phyloP scores from a whole-genome alignment of 2,329 filamentous ascomycete genomes.

The Chaetothyriales sp. region DNA sequence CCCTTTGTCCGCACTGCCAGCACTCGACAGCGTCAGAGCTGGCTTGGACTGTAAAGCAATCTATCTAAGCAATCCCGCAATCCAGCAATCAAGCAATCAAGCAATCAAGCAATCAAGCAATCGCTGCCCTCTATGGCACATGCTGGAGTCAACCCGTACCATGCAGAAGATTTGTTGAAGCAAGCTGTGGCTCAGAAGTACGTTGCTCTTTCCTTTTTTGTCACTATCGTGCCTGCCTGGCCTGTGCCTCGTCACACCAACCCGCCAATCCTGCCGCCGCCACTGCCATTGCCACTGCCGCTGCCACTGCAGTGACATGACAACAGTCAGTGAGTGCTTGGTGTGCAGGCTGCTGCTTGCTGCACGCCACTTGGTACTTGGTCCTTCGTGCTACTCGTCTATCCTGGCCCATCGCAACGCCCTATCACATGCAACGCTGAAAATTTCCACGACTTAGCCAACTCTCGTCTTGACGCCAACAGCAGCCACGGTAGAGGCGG shows the following conservation, averaged over 20 bases:
- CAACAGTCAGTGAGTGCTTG: too few species aligned
- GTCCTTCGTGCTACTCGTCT: background rate
- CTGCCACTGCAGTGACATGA: background rate
- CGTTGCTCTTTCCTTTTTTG: conserved; percentile 22
- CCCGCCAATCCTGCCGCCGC: background rate
- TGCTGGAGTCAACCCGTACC: conserved; percentile 28
- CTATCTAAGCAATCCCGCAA: too few species aligned
- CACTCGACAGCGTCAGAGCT: background rate
- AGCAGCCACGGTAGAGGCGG: background rate
- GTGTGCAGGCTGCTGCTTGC: background rate
- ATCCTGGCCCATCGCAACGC: background rate
- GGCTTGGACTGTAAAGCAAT: background rate
- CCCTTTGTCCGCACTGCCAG: background rate
- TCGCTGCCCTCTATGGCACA: conserved; percentile 15
- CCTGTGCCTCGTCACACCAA: too few species aligned
- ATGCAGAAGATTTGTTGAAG: conserved; percentile 42
- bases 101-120: too few species aligned
- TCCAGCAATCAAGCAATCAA: too few species aligned
- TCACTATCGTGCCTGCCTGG: background rate
- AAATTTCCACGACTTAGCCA: background rate
- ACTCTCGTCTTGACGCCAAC: background rate
- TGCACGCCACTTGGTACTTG: background rate
- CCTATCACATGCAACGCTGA: background rate
- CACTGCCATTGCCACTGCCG: too few species aligned
- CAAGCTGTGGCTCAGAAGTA: conserved; percentile 45